phyloP scores from a whole-genome alignment of 23 red algal species.

The Gracilaria gracilis region DNA sequence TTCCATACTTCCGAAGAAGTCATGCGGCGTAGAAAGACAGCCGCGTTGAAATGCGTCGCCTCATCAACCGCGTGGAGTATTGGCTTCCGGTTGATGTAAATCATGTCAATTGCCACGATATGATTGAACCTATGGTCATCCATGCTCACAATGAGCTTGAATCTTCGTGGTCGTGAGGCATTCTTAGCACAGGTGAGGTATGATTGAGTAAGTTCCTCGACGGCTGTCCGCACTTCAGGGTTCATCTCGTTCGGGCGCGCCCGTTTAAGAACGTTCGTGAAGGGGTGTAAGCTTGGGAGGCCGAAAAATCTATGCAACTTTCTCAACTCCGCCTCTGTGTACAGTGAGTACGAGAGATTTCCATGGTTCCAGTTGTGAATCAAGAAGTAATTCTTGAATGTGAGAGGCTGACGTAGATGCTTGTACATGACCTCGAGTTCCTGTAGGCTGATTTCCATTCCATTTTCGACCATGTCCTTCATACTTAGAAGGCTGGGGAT shows the following conservation, averaged over 20 bases:
- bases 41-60: too few relatives aligned
- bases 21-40: constrained; percentile 6
- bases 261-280: too few relatives aligned
- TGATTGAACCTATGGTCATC: constrained; percentile 42
- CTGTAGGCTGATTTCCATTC: too few relatives aligned
- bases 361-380: too few relatives aligned
- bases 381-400: too few relatives aligned
- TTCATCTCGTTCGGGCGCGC: background rate
- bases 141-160: too few relatives aligned
- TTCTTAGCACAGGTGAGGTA: constrained; percentile 5
- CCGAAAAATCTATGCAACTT: constrained; percentile 49
- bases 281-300: constrained; percentile 20
- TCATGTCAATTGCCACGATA: constrained; percentile 26
- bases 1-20: constrained; percentile 20
- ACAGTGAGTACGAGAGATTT: constrained; percentile 7
- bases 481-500: background rate
- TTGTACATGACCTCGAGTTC: constrained; percentile 4
- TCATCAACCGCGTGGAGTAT: constrained; percentile 39
- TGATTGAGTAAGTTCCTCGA: background rate
- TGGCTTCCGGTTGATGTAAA: constrained; percentile 1
- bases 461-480: too few relatives aligned
- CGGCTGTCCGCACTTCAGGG: background rate
- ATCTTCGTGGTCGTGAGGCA: background rate
- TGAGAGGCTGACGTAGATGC: background rate
- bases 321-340: constrained; percentile 42